phyloP scores from a whole-genome alignment of 202 grass and related monocot species.

The Sporobolus alterniflorus region DNA sequence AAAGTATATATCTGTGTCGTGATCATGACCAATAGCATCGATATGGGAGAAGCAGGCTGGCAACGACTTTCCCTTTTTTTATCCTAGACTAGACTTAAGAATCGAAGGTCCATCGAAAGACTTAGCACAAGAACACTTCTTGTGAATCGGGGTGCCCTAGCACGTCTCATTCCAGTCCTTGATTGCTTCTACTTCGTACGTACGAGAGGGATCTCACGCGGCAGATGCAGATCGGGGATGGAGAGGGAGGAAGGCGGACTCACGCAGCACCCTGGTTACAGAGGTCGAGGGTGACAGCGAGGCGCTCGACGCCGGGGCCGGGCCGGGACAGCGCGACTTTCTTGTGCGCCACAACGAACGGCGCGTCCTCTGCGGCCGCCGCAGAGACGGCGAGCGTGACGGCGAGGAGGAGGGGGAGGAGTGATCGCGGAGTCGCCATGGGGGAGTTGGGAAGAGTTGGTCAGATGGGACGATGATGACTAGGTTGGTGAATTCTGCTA shows the following conservation, averaged over 20 bases:
- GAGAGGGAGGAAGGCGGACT: not conserved
- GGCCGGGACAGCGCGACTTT: constrained; percentile 79
- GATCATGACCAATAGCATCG: not conserved
- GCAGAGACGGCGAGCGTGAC: not conserved
- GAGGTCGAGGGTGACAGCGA: constrained; percentile 88
- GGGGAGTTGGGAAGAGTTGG: too few species aligned
- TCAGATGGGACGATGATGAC: too few species aligned
- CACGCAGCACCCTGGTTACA: constrained; percentile 97
- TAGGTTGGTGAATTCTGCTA: too few species aligned
- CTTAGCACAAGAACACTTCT: too few species aligned
- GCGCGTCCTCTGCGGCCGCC: constrained; percentile 66
- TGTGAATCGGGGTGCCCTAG: too few species aligned
- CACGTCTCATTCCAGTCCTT: too few species aligned
- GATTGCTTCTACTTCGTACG: too few species aligned
- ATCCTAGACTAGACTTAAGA: too few species aligned
- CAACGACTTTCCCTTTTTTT: not conserved
- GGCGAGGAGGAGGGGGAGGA: constrained; percentile 30
- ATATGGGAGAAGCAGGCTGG: not conserved
- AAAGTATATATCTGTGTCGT: not conserved
- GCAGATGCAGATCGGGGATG: not conserved
- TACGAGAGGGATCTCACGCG: too few species aligned
- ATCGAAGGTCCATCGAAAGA: too few species aligned
- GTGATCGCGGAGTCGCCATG: too few species aligned
- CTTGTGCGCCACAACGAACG: constrained; percentile 93
- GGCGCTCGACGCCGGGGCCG: constrained; percentile 81